These are phyloP conservation scores for Microcera coccophila DNA, from an alignment of 2,329 filamentous ascomycete species.

Conservation along the genomic window DNA sequence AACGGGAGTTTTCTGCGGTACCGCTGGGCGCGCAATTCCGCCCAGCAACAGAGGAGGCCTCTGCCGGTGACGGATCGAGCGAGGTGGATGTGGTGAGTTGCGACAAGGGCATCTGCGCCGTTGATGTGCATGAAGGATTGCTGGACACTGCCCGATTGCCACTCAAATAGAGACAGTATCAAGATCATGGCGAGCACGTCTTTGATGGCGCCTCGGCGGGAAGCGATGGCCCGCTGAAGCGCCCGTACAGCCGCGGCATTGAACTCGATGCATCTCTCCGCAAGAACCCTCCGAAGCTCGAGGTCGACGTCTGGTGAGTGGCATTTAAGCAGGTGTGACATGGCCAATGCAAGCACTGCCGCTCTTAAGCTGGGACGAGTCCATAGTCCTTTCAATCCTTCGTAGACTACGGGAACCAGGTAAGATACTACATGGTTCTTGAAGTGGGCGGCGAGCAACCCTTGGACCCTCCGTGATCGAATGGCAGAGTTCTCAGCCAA, in stretches of 20 bases:
- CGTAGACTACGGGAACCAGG: background rate
- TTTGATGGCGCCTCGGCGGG: background rate
- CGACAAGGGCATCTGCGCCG: background rate
- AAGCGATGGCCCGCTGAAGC: background rate
- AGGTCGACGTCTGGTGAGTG: background rate
- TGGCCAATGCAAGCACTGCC: background rate
- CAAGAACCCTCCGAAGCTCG: too few relatives aligned
- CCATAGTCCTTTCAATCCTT: background rate
- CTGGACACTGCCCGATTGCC: background rate
- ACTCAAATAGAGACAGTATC: background rate
- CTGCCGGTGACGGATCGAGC: background rate
- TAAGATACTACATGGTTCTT: background rate
- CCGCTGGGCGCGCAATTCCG: background rate
- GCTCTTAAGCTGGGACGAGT: background rate
- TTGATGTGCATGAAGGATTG: background rate
- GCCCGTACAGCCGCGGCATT: background rate
- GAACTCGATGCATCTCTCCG: too few relatives aligned
- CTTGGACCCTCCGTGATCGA: too few relatives aligned
- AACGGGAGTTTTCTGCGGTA: background rate
- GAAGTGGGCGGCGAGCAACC: too few relatives aligned
- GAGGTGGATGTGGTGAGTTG: background rate
- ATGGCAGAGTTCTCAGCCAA: too few relatives aligned
- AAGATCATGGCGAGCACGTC: background rate
- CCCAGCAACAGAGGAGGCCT: background rate
- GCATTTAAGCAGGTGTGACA: background rate